Evolutionary conservation across 805 yeast species (phyloP).

Genomic region (Cyberlindnera japonica): DNA sequence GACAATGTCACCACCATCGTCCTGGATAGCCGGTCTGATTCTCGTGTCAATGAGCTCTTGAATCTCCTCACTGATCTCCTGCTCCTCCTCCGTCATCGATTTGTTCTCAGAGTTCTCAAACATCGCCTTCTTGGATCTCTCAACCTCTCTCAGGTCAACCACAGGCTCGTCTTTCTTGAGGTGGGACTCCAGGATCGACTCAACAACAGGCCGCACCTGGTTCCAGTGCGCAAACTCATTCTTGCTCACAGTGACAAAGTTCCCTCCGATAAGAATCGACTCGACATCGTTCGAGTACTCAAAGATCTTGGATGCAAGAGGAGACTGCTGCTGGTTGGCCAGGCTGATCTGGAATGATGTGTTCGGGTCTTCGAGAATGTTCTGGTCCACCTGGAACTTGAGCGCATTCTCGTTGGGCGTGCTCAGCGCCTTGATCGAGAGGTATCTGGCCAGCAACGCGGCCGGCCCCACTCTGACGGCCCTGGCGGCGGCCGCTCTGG

Average conservation of each 20-base stretch:
- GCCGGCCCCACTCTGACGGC: not conserved
- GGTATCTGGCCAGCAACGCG: conserved; percentile 12
- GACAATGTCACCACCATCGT: conserved; percentile 97
- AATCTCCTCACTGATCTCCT: conserved; percentile 83
- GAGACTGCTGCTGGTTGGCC: conserved; percentile 42
- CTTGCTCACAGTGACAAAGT: conserved; percentile 70
- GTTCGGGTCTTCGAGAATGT: conserved; percentile 29
- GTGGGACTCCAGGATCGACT: conserved; percentile 40
- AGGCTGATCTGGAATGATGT: conserved; percentile 23
- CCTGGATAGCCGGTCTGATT: conserved; percentile 96
- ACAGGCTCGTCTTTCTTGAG: conserved; percentile 32
- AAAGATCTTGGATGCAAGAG: conserved; percentile 58
- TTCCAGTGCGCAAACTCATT: conserved; percentile 68
- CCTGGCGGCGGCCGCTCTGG: not conserved
- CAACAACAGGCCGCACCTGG: conserved; percentile 61
- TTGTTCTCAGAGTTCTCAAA: conserved; percentile 5
- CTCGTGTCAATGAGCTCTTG: conserved; percentile 91
- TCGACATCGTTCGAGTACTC: conserved; percentile 54
- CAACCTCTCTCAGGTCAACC: conserved; percentile 16
- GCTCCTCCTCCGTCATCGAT: conserved; percentile 52
- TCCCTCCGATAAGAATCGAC: conserved; percentile 69
- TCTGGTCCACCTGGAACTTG: conserved; percentile 47
- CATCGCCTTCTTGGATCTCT: conserved; percentile 5
- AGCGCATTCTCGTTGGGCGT: conserved; percentile 79
- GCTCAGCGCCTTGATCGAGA: conserved; percentile 42